phyloP scores from a whole-genome alignment of 2,329 filamentous ascomycete genomes.

The Phoma sp. region DNA sequence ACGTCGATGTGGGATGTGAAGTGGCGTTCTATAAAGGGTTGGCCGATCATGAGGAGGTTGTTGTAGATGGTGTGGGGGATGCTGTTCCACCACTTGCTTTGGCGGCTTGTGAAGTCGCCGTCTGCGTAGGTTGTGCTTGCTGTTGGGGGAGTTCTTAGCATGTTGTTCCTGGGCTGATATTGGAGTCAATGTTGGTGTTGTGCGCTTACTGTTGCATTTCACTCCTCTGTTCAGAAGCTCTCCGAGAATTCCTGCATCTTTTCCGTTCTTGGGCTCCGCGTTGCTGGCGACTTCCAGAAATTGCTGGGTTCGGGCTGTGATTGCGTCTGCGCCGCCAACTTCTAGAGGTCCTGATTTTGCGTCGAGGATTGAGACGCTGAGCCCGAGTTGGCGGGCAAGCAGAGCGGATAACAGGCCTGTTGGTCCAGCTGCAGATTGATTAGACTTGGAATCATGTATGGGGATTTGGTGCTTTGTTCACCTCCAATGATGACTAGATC shows the following conservation, averaged over 20 bases:
- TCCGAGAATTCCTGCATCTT: constrained; percentile 14
- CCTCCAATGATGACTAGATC: constrained; percentile 27
- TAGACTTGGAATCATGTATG: not conserved
- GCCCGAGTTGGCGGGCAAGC: constrained; percentile 52
- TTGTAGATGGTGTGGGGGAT: constrained; percentile 55
- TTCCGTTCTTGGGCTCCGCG: constrained; percentile 31
- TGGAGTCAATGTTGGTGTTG: no score
- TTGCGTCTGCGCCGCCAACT: constrained; percentile 56
- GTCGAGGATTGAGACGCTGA: constrained; percentile 51
- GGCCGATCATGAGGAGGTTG: constrained; percentile 60
- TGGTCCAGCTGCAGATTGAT: constrained; percentile 49
- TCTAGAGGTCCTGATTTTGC: constrained; percentile 50
- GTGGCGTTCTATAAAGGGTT: constrained; percentile 54
- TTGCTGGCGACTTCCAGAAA: constrained; percentile 56
- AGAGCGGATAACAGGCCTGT: constrained; percentile 56
- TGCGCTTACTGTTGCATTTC: constrained; percentile 56
- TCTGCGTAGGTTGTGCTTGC: constrained; percentile 56
- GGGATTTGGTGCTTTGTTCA: not conserved
- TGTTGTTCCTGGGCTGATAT: no score
- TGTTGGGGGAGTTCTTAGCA: constrained; percentile 19
- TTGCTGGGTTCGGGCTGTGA: constrained; percentile 59
- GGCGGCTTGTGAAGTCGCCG: constrained; percentile 56
- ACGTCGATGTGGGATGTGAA: constrained; percentile 47
- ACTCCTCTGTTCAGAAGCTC: constrained; percentile 53
- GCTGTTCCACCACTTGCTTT: constrained; percentile 57